Conservation (phyloP, 192 early-diverging fungal species). For the Diversispora eburnea region DNA sequence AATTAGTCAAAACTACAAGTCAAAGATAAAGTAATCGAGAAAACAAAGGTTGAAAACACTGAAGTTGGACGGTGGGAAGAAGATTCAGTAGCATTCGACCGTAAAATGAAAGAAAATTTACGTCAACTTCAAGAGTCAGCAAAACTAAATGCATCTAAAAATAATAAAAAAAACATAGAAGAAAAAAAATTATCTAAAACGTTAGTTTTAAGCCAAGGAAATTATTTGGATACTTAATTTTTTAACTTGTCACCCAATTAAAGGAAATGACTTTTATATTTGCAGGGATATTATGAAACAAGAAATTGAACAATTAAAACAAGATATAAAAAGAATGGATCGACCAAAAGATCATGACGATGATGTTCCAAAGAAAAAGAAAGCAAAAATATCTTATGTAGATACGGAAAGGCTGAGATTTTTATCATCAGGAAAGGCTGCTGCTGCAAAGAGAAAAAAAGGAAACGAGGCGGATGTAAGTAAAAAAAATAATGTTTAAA, state of each 20-base stretch:
- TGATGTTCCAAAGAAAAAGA: slow-evolving; percentile 35
- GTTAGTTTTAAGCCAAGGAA: background rate
- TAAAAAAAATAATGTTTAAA: background rate
- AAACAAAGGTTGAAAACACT: slow-evolving; percentile 4
- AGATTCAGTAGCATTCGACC: slow-evolving; percentile 29
- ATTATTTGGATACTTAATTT: background rate
- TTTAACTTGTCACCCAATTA: background rate
- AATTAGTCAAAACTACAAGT: background rate
- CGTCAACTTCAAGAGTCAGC: slow-evolving; percentile 21
- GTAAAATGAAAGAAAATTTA: slow-evolving; percentile 27
- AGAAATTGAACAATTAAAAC: slow-evolving; percentile 61
- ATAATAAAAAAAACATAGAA: background rate
- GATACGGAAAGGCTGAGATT: slow-evolving; percentile 50
- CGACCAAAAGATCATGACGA: slow-evolving; percentile 33
- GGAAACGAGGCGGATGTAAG: slow-evolving; percentile 38
- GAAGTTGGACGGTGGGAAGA: slow-evolving; percentile 27
- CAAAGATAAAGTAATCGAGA: slow-evolving; percentile 4
- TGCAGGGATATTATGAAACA: slow-evolving; percentile 39
- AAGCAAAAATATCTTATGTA: slow-evolving; percentile 38
- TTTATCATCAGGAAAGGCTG: slow-evolving; percentile 36
- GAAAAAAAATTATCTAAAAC: background rate
- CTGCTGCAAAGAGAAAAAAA: slow-evolving; percentile 28
- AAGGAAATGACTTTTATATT: background rate
- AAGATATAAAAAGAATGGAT: slow-evolving; percentile 62
- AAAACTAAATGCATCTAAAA: background rate